phyloP scores from a whole-genome alignment of 176 grass and related monocot genomes.

The Rhynchospora pubera region DNA sequence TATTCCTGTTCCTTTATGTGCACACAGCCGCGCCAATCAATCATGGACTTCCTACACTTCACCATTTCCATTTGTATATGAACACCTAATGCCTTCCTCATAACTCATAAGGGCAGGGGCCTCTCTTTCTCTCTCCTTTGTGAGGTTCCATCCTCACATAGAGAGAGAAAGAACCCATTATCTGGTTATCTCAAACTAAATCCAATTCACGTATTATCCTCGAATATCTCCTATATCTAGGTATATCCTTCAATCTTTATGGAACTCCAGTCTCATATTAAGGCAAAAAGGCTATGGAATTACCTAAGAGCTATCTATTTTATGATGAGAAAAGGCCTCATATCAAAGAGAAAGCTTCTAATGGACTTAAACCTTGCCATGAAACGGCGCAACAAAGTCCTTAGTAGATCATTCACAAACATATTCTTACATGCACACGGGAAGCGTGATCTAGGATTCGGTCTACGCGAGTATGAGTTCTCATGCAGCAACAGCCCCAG shows the following conservation, averaged over 20 bases:
- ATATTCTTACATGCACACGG: conserved; percentile 29
- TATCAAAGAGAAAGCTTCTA: conserved; percentile 62
- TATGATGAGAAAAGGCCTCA: conserved; percentile 68
- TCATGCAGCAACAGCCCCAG: conserved; percentile 73
- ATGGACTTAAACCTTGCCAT: conserved; percentile 52
- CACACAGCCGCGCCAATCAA: conserved; percentile 8
- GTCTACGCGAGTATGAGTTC: conserved; percentile 69
- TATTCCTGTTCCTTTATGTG: background rate
- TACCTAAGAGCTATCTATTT: conserved; percentile 73
- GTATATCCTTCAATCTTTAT: conserved; percentile 25
- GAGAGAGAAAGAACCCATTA: conserved; percentile 18
- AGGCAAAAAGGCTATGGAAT: conserved; percentile 53
- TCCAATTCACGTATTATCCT: conserved; percentile 13
- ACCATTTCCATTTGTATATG: conserved; percentile 10
- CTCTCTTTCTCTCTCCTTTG: conserved; percentile 26
- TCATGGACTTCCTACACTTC: background rate
- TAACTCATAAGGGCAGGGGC: background rate
- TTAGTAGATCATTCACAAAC: conserved; percentile 41
- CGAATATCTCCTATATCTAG: background rate
- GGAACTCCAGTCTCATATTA: conserved; percentile 36
- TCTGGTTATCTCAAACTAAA: background rate
- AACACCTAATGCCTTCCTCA: background rate
- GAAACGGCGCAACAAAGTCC: conserved; percentile 64
- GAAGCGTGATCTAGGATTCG: background rate
- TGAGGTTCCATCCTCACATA: conserved; percentile 42